phyloP scores from a whole-genome alignment of 2,329 filamentous ascomycete species.

The Neodidymelliopsis sp. region DNA sequence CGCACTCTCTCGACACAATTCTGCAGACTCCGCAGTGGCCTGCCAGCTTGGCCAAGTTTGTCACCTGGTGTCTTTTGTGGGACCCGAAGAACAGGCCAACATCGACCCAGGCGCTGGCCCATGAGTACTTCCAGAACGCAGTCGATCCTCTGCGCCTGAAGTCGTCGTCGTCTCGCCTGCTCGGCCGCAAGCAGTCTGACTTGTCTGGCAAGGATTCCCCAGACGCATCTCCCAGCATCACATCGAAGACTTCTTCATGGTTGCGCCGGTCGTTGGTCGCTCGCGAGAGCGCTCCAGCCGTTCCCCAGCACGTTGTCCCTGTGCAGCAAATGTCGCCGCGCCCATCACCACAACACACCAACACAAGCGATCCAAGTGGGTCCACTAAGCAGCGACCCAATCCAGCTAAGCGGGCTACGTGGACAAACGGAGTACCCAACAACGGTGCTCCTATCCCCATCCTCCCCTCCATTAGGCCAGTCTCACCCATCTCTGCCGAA shows the following conservation, averaged over 20 bases:
- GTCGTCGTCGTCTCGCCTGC: conserved; percentile 81
- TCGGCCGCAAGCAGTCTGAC: conserved; percentile 91
- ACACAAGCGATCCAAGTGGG: conserved; percentile 53
- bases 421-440: conserved; percentile 79
- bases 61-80: conserved; percentile 99
- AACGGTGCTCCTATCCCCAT: conserved; percentile 94
- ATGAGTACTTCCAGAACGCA: conserved; percentile 94
- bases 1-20: conserved; percentile 94
- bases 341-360: conserved; percentile 54
- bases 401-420: conserved; percentile 85
- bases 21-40: conserved; percentile 93
- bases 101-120: conserved; percentile 89
- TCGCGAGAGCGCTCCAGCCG: conserved; percentile 71
- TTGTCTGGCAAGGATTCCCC: conserved; percentile 68
- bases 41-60: conserved; percentile 83
- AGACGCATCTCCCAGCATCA: conserved; percentile 65
- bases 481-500: conserved; percentile 94
- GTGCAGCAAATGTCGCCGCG: conserved; percentile 52
- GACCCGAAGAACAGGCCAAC: conserved; percentile 92
- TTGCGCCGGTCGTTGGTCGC: conserved; percentile 94
- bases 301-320: conserved; percentile 53
- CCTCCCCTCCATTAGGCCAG: conserved; percentile 89
- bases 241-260: conserved; percentile 87
- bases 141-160: conserved; percentile 92
- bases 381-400: conserved; percentile 63